Evolutionary conservation across 2,329 filamentous ascomycete genomes (phyloP).

Genomic region (Alternaria ventricosa): DNA sequence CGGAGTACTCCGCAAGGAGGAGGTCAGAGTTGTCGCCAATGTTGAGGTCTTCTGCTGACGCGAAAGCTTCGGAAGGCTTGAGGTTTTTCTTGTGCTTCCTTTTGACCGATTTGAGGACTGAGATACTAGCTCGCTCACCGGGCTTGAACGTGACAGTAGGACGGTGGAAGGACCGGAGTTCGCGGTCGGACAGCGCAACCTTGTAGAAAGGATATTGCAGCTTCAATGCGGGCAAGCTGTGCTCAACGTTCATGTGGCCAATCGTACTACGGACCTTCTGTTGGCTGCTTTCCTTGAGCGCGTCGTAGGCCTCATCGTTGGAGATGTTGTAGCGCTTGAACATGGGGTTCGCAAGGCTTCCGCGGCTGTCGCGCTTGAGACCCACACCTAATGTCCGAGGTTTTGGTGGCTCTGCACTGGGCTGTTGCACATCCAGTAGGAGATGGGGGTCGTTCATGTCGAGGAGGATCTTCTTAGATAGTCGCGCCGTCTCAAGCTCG

Average conservation of each 20-base stretch:
- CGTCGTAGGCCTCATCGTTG: conserved; percentile 94
- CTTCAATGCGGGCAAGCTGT: conserved; percentile 88
- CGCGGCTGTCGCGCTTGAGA: conserved; percentile 70
- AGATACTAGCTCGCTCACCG: conserved; percentile 74
- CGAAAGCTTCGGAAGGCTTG: conserved; percentile 78
- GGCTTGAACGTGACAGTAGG: conserved; percentile 76
- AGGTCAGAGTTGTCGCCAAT: conserved; percentile 88
- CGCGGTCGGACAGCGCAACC: conserved; percentile 74
- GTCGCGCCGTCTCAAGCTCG: conserved; percentile 71
- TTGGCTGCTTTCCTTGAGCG: conserved; percentile 95
- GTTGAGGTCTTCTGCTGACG: conserved; percentile 79
- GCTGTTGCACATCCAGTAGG: conserved; percentile 78
- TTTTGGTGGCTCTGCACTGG: conserved; percentile 68
- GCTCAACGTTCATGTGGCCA: conserved; percentile 90
- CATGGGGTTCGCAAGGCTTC: conserved; percentile 74
- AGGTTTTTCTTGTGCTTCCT: conserved; percentile 81
- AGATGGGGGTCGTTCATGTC: conserved; percentile 90
- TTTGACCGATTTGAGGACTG: conserved; percentile 73
- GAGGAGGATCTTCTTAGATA: conserved; percentile 79
- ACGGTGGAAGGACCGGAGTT: conserved; percentile 84
- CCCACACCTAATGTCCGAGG: conserved; percentile 57
- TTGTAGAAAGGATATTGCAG: conserved; percentile 97
- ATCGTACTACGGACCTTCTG: conserved; percentile 94
- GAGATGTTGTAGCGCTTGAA: conserved; percentile 90
- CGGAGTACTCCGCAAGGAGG: conserved; percentile 91